These are phyloP conservation scores for Aurantiochytrium sp. DNA, from an alignment of 108 stramenopile genomes.

Conservation along the genomic window DNA sequence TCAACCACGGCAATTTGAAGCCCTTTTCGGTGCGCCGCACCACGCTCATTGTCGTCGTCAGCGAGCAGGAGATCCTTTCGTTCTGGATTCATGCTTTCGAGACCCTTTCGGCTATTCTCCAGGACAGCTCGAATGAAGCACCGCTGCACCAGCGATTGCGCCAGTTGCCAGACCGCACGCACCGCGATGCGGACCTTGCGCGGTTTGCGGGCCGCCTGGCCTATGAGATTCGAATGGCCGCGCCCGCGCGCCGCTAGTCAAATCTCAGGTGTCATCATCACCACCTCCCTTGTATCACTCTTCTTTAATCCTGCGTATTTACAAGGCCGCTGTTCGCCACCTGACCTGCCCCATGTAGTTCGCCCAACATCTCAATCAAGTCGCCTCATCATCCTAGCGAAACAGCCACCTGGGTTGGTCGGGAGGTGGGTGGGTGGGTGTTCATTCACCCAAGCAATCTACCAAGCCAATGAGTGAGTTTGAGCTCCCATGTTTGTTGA, in stretches of 20 bases:
- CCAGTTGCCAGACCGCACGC: neutral
- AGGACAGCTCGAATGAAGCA: neutral
- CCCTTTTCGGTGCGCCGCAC: constrained; percentile 48
- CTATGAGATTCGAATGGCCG: neutral
- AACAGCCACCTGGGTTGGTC: too few species aligned
- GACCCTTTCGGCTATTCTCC: neutral
- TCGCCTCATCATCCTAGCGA: too few species aligned
- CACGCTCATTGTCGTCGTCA: constrained; percentile 1
- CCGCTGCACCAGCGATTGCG: neutral
- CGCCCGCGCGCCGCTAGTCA: neutral
- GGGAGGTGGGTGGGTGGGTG: too few species aligned
- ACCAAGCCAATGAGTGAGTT: too few species aligned
- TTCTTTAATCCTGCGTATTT: too few species aligned
- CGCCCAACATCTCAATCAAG: too few species aligned
- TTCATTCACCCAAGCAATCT: too few species aligned
- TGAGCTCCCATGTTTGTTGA: neutral
- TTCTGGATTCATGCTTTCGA: neutral
- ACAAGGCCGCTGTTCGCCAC: too few species aligned
- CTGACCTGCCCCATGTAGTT: too few species aligned
- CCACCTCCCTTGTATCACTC: too few species aligned
- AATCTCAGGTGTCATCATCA: neutral
- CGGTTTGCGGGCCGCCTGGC: neutral
- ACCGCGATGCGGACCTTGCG: neutral
- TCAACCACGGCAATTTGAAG: constrained; percentile 60
- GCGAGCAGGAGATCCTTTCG: constrained; percentile 7